These are phyloP conservation scores for Mytilinidion resinicola DNA, from an alignment of 495 filamentous ascomycete genomes.

Conservation along the genomic window DNA sequence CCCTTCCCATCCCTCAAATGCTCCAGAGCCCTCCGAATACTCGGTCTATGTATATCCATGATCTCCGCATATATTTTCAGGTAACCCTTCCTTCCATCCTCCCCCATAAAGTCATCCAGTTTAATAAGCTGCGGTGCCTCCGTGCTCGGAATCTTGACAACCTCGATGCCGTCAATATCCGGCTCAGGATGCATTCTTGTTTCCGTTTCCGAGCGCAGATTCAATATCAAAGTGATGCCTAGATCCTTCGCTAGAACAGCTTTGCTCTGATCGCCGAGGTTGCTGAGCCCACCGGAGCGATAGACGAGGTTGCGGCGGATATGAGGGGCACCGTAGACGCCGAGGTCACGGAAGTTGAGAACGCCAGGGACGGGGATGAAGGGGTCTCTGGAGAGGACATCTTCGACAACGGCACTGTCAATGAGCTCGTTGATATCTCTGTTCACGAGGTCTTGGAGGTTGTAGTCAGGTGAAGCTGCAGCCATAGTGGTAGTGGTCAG, in stretches of 20 bases:
- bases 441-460: constrained; percentile 5
- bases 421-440: constrained; percentile 9
- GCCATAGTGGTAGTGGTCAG: constrained; percentile 1
- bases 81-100: constrained; percentile 11
- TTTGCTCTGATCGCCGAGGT: constrained; percentile 48
- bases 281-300: constrained; percentile 52
- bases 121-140: constrained; percentile 2
- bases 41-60: constrained; percentile 41
- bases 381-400: constrained; percentile 34
- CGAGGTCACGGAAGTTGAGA: constrained; percentile 55
- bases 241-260: constrained; percentile 43
- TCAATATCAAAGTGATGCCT: constrained; percentile 56
- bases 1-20: constrained; percentile 39
- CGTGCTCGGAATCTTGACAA: not conserved
- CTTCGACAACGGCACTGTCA: not conserved
- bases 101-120: constrained; percentile 8
- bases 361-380: constrained; percentile 49
- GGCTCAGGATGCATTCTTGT: constrained; percentile 35
- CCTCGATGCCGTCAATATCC: constrained; percentile 33
- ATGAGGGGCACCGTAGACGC: constrained; percentile 43
- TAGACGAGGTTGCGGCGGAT: constrained; percentile 48
- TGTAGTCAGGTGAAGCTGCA: not conserved
- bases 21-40: constrained; percentile 35
- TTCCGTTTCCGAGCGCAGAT: constrained; percentile 55
- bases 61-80: constrained; percentile 21